Conservation (phyloP, 2,329 filamentous ascomycete genomes). For the Chaetomiaceae sp. region DNA sequence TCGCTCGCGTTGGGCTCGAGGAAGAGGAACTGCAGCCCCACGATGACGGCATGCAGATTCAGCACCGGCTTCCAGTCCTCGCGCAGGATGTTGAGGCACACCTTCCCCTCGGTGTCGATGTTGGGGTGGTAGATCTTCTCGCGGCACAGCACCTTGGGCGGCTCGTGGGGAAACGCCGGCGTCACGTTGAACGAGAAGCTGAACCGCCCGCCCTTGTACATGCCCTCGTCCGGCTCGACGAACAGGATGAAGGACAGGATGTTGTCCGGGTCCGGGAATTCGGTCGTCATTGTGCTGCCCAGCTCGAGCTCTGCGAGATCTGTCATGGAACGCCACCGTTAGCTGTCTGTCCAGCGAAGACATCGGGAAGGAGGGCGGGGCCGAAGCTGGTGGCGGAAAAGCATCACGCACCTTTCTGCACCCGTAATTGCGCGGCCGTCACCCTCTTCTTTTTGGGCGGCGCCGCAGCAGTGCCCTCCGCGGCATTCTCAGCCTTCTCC, state of each 20-base stretch:
- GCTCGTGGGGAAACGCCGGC: conserved; percentile 93
- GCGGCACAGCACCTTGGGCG: conserved; percentile 92
- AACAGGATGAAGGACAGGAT: conserved; percentile 78
- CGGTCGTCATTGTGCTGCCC: conserved; percentile 71
- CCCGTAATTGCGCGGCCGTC: conserved; percentile 87
- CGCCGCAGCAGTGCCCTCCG: conserved; percentile 48
- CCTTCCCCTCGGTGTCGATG: conserved; percentile 95
- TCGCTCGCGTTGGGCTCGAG: conserved; percentile 95
- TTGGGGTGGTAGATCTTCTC: conserved; percentile 99
- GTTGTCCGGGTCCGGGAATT: conserved; percentile 77
- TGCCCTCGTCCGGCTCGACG: conserved; percentile 78
- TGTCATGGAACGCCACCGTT: conserved; percentile 36
- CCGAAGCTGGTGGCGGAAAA: too few species aligned
- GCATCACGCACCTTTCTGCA: conserved; percentile 84
- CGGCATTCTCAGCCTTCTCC: conserved; percentile 82
- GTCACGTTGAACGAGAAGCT: conserved; percentile 88
- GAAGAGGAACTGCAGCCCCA: conserved; percentile 95
- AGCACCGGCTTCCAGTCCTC: conserved; percentile 99
- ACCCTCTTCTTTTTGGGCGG: conserved; percentile 97
- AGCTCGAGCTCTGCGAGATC: conserved; percentile 78
- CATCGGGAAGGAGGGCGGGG: too few species aligned
- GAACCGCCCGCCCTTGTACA: conserved; percentile 84
- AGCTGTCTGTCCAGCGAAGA: too few species aligned
- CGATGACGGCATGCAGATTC: conserved; percentile 93
- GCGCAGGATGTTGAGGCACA: conserved; percentile 92